Evolutionary conservation across 2,329 filamentous ascomycete genomes (phyloP).

Genomic region (Aspergillus carbonarius): DNA sequence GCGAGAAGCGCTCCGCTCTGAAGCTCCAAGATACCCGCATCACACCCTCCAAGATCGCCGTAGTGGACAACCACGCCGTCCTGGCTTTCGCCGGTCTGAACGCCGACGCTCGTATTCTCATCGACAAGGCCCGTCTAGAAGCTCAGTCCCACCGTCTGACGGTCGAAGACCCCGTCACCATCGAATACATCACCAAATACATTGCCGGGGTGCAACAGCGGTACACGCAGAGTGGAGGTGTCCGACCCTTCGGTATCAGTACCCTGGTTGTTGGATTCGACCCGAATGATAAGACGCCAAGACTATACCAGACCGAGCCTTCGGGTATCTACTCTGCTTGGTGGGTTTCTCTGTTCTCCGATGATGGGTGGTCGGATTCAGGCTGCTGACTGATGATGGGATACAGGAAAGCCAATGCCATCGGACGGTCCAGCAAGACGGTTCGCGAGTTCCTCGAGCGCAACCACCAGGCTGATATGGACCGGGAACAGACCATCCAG

Average conservation of each 20-base stretch:
- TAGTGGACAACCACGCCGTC: conserved; percentile 93
- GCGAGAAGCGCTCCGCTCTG: conserved; percentile 98
- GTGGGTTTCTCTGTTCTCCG: conserved; percentile 55
- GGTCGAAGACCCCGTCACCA: conserved; percentile 93
- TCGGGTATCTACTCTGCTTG: conserved; percentile 99
- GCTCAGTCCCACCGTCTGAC: conserved; percentile 96
- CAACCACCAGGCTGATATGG: conserved; percentile 98
- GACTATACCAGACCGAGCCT: conserved; percentile 98
- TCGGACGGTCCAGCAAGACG: conserved; percentile 97
- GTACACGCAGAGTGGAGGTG: conserved; percentile 98
- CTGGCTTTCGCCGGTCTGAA: conserved; percentile 97
- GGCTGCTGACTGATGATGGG: conserved; percentile 16
- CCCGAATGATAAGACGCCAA: conserved; percentile 81
- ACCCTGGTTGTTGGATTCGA: conserved; percentile 99
- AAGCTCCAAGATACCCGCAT: conserved; percentile 99
- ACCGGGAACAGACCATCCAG: conserved; percentile 92
- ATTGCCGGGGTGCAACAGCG: conserved; percentile 96
- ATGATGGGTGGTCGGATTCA: background rate
- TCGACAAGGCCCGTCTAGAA: conserved; percentile 97
- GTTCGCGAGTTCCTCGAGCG: conserved; percentile 97
- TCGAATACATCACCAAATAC: conserved; percentile 99
- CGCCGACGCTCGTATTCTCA: conserved; percentile 93
- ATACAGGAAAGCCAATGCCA: conserved; percentile 95
- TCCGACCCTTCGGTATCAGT: conserved; percentile 97
- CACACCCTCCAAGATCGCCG: conserved; percentile 96